Evolutionary conservation across 345 rosid genomes (phyloP), one percentile per base, ranked within the genome.

Genomic region (Moricandia arvensis): DNA sequence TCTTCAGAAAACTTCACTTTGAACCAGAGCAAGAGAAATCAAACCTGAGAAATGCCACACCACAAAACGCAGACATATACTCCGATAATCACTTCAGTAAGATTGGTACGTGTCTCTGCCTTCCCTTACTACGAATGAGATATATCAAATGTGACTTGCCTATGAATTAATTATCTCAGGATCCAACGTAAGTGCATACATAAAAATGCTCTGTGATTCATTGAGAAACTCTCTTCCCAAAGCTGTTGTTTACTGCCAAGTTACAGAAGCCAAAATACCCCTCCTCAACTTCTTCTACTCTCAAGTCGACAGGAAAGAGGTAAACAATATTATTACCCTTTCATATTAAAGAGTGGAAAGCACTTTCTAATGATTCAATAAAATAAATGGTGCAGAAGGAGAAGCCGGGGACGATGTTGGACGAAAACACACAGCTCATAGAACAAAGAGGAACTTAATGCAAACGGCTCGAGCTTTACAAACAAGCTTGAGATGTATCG

Each of bases 241-340:
- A 81, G 98, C 98, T 15, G 94, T 90, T 61, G 98, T 95, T 35
- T 86, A 89, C 82, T 95, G 97, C 75, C 99, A 95, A 86, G 98
- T 95, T 30, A 84, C 91, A 70, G 86, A 90, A 76, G 97, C 99
- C 54, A 95, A 88, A 87, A 88, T 91, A 85, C 85, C 90, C 66
- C 85, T 95, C 74, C 90, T 95, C 57, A 90, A 86, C 85, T 74
- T 81, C 77, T 95, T 95, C 83, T 95, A 92, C 57, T 83, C 87
- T 61, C 97, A 90, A 81, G 77, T 95, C 5, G 96, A 96, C 49
- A 87, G 90, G 82, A 86, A 90, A 70, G 96, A 95, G 99, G 98
- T 95, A 65, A 17, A 62, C 17, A 2, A 27, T 27, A 4, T 6
- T 27, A 59, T 16, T 43, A 38, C 49, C 5, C 16, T 12, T 12